These are phyloP conservation scores for Spiraea crenata DNA, from an alignment of 331 rosid genomes.

Conservation along the genomic window DNA sequence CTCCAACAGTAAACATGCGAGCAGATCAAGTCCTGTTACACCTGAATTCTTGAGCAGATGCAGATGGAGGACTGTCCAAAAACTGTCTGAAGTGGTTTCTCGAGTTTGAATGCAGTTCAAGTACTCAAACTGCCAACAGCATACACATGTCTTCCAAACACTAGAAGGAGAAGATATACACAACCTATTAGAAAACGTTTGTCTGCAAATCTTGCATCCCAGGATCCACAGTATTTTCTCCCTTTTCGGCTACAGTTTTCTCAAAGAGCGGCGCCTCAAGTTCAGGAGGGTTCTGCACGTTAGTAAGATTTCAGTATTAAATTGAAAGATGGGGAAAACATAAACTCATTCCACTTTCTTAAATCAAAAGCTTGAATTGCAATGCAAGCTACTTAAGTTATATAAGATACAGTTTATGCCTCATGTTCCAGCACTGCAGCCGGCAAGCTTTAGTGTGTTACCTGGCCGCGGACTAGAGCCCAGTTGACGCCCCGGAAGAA, in stretches of 20 bases:
- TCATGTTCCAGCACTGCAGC: background rate
- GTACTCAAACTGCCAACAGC: slow-evolving; percentile 9
- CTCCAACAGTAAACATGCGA: background rate
- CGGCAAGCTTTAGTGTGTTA: slow-evolving; percentile 27
- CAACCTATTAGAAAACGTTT: slow-evolving; percentile 59
- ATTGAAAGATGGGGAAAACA: too few relatives aligned
- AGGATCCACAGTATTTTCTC: slow-evolving; percentile 42
- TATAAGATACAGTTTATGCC: background rate
- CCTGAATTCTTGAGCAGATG: slow-evolving; percentile 6
- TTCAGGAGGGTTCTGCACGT: slow-evolving; percentile 75
- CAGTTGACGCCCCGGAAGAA: slow-evolving; percentile 81
- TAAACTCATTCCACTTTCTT: background rate
- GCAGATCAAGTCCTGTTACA: background rate
- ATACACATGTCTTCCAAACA: background rate
- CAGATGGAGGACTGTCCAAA: background rate
- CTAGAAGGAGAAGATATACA: slow-evolving; percentile 1
- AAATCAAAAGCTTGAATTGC: background rate
- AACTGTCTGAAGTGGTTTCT: background rate
- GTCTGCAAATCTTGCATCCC: slow-evolving; percentile 53
- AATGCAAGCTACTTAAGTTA: too few relatives aligned
- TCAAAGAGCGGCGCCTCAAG: slow-evolving; percentile 62
- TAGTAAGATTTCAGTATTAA: background rate
- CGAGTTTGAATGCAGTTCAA: background rate
- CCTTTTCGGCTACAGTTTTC: slow-evolving; percentile 50
- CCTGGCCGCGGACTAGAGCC: slow-evolving; percentile 94